These are phyloP conservation scores for Pseudogymnoascus sp. DNA, from an alignment of 2,329 filamentous ascomycete species.

Conservation along the genomic window DNA sequence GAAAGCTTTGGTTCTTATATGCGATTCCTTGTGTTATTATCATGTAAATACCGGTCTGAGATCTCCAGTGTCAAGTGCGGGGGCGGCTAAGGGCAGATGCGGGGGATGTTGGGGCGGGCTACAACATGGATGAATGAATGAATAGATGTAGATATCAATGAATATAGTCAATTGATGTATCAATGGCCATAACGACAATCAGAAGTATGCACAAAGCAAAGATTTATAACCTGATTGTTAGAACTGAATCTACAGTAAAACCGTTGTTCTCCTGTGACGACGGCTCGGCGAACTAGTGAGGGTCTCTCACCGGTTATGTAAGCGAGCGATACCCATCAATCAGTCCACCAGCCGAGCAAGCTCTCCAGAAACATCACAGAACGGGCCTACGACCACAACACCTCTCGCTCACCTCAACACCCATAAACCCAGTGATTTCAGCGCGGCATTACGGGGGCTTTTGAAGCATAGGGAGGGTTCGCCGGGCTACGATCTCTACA, in stretches of 20 bases:
- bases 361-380: constrained; percentile 7
- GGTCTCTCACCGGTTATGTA: background rate
- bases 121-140: background rate
- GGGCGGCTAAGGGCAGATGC: background rate
- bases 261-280: background rate
- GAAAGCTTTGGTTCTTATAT: background rate
- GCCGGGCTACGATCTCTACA: background rate
- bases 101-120: background rate
- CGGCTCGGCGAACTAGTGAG: background rate
- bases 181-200: background rate
- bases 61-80: constrained; percentile 4
- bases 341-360: constrained; percentile 7
- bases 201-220: background rate
- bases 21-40: background rate
- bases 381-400: constrained; percentile 6
- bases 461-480: background rate
- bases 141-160: background rate
- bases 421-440: background rate
- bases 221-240: background rate
- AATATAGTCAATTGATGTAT: background rate
- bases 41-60: background rate
- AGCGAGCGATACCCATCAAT: constrained; percentile 6
- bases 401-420: background rate
- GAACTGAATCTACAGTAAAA: background rate
- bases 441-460: constrained; percentile 6